Percentiles rank a stretch among this genome's conserved stretches.
These are phyloP conservation scores for Neurospora africana DNA, from an alignment of 495 filamentous ascomycete genomes.

Conservation along the genomic window DNA sequence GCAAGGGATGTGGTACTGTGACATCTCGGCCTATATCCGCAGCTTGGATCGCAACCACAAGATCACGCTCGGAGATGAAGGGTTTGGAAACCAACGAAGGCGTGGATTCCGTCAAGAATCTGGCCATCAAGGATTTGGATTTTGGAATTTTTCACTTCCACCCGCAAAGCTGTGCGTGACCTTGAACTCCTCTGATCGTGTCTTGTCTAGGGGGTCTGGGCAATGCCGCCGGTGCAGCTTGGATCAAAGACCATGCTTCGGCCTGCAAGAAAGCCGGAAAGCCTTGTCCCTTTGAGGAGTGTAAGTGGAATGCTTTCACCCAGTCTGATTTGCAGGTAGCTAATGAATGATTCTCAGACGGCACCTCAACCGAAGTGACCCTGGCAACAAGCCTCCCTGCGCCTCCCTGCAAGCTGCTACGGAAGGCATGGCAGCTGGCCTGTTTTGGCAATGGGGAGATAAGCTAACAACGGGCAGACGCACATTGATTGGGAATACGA, in stretches of 20 bases:
- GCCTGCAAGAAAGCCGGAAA: conserved; percentile 46
- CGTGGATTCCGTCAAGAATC: conserved; percentile 46
- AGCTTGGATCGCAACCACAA: conserved; percentile 52
- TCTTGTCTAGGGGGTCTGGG: neutral
- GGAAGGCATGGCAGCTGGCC: conserved; percentile 42
- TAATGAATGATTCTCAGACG: conserved; percentile 24
- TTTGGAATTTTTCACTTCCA: conserved; percentile 60
- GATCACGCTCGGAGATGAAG: conserved; percentile 58
- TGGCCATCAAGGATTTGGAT: conserved; percentile 41
- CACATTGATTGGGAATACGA: conserved; percentile 45
- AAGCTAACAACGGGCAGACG: conserved; percentile 38
- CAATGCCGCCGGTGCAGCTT: conserved; percentile 32
- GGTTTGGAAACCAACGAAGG: conserved; percentile 43
- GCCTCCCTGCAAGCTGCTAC: conserved; percentile 35
- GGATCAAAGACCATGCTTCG: conserved; percentile 48
- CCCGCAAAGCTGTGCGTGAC: conserved; percentile 32
- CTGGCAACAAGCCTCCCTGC: conserved; percentile 46
- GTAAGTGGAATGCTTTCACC: conserved; percentile 1
- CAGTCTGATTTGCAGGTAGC: neutral
- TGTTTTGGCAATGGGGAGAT: conserved; percentile 59
- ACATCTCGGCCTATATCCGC: conserved; percentile 53
- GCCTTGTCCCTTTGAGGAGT: conserved; percentile 56
- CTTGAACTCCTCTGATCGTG: neutral
- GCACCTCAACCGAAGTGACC: conserved; percentile 32
- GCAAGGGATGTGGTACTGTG: conserved; percentile 47